These are phyloP conservation scores for Evansstolkia leycettana DNA, from an alignment of 495 filamentous ascomycete genomes.

Conservation along the genomic window DNA sequence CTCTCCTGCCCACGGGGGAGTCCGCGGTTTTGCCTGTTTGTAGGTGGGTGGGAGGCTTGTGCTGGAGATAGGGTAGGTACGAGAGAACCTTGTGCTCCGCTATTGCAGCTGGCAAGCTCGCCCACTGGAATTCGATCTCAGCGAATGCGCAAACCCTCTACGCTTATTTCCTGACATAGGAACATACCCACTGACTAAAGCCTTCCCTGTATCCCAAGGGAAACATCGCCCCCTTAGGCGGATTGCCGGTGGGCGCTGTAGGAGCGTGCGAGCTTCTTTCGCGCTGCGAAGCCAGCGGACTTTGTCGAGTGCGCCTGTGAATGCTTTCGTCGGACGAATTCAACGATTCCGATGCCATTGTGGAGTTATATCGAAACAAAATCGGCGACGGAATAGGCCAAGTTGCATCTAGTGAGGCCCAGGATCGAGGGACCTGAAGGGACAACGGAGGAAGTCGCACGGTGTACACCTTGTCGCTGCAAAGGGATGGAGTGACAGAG, in stretches of 20 bases:
- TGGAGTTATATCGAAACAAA: slow-evolving; percentile 13
- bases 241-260: slow-evolving; percentile 32
- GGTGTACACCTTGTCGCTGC: slow-evolving; percentile 14
- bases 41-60: slow-evolving; percentile 57
- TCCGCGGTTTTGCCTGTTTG: slow-evolving; percentile 45
- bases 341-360: slow-evolving; percentile 32
- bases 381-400: slow-evolving; percentile 8
- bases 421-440: slow-evolving; percentile 10
- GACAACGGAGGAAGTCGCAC: slow-evolving; percentile 6
- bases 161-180: too few species aligned
- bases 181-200: slow-evolving; percentile 78
- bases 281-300: slow-evolving; percentile 23
- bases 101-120: slow-evolving; percentile 61
- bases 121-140: slow-evolving; percentile 48
- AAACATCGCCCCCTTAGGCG: slow-evolving; percentile 42
- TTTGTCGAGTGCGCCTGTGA: slow-evolving; percentile 23
- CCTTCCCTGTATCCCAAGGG: slow-evolving; percentile 86
- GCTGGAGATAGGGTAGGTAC: slow-evolving; percentile 72
- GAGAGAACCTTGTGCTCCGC: slow-evolving; percentile 87
- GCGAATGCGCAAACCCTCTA: background rate
- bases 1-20: slow-evolving; percentile 24
- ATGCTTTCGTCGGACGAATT: slow-evolving; percentile 18
- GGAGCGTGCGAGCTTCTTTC: slow-evolving; percentile 23
- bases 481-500: slow-evolving; percentile 12
- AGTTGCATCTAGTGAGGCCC: slow-evolving; percentile 9